Evolutionary conservation across 2,329 filamentous ascomycete species (phyloP), one percentile per base, ranked within the genome.

Genomic region (Exutisphaerella laricina): DNA sequence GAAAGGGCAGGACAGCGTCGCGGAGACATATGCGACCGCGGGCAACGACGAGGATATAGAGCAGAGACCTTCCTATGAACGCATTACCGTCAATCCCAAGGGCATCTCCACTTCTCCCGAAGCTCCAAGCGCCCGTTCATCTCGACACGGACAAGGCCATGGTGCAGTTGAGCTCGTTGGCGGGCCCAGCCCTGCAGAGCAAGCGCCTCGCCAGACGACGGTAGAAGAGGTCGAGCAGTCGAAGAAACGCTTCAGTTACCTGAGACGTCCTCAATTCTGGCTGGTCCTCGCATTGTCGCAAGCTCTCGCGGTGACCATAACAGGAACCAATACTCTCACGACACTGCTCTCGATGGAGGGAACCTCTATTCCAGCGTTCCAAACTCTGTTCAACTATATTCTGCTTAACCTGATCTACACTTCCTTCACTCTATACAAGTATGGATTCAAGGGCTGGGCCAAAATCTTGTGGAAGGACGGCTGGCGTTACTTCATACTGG

Each of bases 371-470:
- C 92, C 92, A 5, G 88, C 92, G 42, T 95, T 97, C 71, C 92
- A 98, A 70, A 88, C 86, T 21, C 78, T 97, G 58, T 94, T 96
- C 76, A 95, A 92, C 69, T 98, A 98, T 68, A 75, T 88, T 31
- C 69, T 96, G 37, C 77, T 98, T 51, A 83, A 83, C 48, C 43
- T 87, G 45, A 78, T 96, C 61, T 98, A 94, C 72, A 84, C 87
- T 17, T 74, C 79, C 28, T 80, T 85, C 59, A 88, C 87, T 10
- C 68, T 96, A 23, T 85, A 86, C 71, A 76, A 77, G 54, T 87
- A 94, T 61, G 90, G 92, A 4, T 74, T 80, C 55, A 80, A 78
- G 58, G 78, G 77, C 57, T 94, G 85, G 76, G 61, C 69, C 34
- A 69, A 70, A 36, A 64, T 94, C 42, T 60, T 88, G 10, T 62